Evolutionary conservation across 148 eudicot species (phyloP), one percentile per base, ranked within the genome.

Genomic region (Fagopyrum homotropicum): DNA sequence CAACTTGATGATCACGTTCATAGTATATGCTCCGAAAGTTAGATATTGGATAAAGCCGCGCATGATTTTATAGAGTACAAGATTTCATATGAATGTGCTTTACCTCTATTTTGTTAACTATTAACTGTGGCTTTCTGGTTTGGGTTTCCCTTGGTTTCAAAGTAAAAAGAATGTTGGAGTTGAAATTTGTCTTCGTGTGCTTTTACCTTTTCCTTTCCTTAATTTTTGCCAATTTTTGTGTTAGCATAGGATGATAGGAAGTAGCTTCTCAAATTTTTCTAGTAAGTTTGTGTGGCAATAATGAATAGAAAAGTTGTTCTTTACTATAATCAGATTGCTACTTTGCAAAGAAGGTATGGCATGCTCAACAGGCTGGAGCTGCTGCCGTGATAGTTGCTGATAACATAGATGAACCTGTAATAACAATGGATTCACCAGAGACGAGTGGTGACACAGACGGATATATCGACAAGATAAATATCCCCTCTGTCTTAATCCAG

Each of bases 371-470:
- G 76, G 99, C 96, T 2, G 98, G 99, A 16, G 99, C 97, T 46
- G 92, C 94, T 49, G 97, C 98, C 5, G 88, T 90, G 19, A 73
- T 95, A 78, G 96, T 95, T 6, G 91, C 88, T 19, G 98, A 95
- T 72, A 81, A 45, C 82, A 70, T 84, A 12, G 94, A 90, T 12
- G 99, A 90, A 81, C 91, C 94, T 59, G 79, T 95, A 40, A 82
- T 95, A 80, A 95, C 99, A 29, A 95, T 95, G 99, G 99, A 95
- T 75, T 86, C 97, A 40, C 98, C 97, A 0, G 94, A 88, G 61
- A 90, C 81, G 22, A 86, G 84, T 80, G 74, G 85, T 1, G 88
- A 78, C 26, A 89, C 98, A 17, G 92, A 84, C 55, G 71, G 71
- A 40, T 92, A 83, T 83, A 78, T 95, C 9, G 97, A 95, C 7